Conservation (phyloP, 2,329 filamentous ascomycete genomes). For the Metarhizium guizhouense region DNA sequence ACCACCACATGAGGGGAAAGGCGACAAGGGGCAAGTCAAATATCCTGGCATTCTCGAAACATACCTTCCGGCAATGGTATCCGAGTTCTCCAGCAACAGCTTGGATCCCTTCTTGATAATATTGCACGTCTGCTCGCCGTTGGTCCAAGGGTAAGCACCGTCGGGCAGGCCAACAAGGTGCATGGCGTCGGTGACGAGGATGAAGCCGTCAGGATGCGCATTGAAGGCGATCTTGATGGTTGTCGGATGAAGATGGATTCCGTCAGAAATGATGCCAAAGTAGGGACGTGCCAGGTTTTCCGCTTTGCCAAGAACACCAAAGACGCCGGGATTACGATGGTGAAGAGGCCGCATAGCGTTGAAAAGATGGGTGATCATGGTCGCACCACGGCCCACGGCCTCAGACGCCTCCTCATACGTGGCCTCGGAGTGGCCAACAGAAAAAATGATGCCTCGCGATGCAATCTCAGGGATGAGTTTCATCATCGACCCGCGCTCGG, state of each 20-base stretch:
- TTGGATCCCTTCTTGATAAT: conserved; percentile 64
- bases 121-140: conserved; percentile 49
- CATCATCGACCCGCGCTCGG: conserved; percentile 66
- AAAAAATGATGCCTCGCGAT: conserved; percentile 60
- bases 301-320: conserved; percentile 69
- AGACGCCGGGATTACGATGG: conserved; percentile 85
- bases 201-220: conserved; percentile 73
- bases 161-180: conserved; percentile 76
- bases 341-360: conserved; percentile 89
- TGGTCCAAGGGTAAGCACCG: conserved; percentile 79
- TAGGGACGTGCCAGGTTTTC: conserved; percentile 55
- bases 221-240: conserved; percentile 85
- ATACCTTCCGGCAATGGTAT: conserved; percentile 69
- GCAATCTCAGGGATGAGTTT: conserved; percentile 58
- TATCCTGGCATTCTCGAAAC: conserved; percentile 14
- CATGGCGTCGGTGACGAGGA: conserved; percentile 91
- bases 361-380: conserved; percentile 89
- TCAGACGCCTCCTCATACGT: conserved; percentile 72
- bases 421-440: conserved; percentile 80
- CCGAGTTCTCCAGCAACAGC: conserved; percentile 68
- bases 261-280: conserved; percentile 86
- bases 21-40: no score
- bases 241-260: conserved; percentile 81
- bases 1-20: neutral
- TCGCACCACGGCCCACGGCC: conserved; percentile 66